Conservation (phyloP, 1,284 basidiomycete species). For the Ustilago sp. region DNA sequence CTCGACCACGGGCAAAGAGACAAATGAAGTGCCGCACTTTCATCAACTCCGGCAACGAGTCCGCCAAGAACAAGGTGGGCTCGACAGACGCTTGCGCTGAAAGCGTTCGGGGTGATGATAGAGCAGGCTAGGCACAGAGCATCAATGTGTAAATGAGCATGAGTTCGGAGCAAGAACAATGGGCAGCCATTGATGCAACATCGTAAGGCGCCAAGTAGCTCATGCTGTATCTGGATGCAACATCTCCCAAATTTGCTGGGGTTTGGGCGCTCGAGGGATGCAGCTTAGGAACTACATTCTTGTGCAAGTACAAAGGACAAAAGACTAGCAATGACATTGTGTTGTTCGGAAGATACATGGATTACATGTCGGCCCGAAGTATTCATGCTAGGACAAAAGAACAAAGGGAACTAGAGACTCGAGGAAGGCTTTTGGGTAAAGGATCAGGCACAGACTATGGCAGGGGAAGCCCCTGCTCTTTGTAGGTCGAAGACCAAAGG, state of each 20-base stretch:
- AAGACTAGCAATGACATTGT: neutral
- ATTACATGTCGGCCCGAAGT: neutral
- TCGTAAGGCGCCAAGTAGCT: neutral
- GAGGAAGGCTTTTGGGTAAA: neutral
- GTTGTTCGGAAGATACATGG: neutral
- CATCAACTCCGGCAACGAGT: neutral
- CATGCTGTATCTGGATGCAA: neutral
- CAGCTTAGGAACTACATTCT: neutral
- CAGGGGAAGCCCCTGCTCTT: neutral
- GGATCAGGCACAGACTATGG: neutral
- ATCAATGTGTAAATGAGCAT: neutral
- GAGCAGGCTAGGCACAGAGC: neutral
- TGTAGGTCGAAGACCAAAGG: neutral
- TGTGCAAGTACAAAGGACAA: neutral
- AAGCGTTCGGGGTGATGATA: neutral
- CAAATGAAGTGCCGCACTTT: constrained; percentile 4
- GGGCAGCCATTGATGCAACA: neutral
- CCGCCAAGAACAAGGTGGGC: neutral
- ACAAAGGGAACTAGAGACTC: neutral
- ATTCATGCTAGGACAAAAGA: neutral
- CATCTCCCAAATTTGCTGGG: neutral
- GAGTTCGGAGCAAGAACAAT: constrained; percentile 5
- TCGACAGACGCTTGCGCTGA: neutral
- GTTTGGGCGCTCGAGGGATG: too few relatives aligned
- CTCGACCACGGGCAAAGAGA: neutral